Evolutionary conservation across 352 stramenopile genomes (phyloP), one percentile per base, ranked within the genome.

Genomic region (Pythium guiyangense): DNA sequence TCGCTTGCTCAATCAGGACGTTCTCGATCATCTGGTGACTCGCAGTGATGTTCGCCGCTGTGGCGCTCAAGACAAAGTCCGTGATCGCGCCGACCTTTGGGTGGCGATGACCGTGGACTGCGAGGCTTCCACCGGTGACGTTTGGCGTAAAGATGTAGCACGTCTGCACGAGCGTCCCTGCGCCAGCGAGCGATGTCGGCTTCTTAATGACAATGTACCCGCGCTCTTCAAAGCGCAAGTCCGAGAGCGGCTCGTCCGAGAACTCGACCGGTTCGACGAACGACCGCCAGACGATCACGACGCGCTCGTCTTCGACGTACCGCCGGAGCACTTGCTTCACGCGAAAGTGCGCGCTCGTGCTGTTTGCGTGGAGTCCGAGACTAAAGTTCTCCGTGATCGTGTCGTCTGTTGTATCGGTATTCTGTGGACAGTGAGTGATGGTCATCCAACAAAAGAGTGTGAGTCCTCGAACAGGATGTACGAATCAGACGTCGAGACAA

Each of bases 271-370:
- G 76, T 9, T 80, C 57, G 52, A 85, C 72, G 56, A 68, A 71
- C 26, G 79, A 64, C 20, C 71, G 72, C 74, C 76, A 89, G 3
- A 86, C 69, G 20, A 87, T 73, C 43, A 89, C 54, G 44, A 84
- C 64, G 48, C 79, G 76, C 27, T 84, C 70, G n/a, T 70, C 31
- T 53, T 87, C 77, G 10, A 83, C 68, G 63, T 81, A 86, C 4
- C 79, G 74, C 2, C 74, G 74, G 17, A 85, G 47, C 52, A 89
- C 72, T 48, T 87, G 74, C 58, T 84, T 74, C 25, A 84, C 71
- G 15, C 67, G 69, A 48, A 87, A 79, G 45, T 62, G 1, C 70
- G 73, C 22, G 27, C 64, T 67, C 25, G 66, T 86, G 59, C 72
- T 74, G 47, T 77, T 77, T 10, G 63, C 73, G 15, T 74, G 52